Percentiles rank a stretch among this genome's conserved stretches.
Evolutionary conservation across 306 rosid genomes (phyloP).

Genomic region (Medicago lupulina): DNA sequence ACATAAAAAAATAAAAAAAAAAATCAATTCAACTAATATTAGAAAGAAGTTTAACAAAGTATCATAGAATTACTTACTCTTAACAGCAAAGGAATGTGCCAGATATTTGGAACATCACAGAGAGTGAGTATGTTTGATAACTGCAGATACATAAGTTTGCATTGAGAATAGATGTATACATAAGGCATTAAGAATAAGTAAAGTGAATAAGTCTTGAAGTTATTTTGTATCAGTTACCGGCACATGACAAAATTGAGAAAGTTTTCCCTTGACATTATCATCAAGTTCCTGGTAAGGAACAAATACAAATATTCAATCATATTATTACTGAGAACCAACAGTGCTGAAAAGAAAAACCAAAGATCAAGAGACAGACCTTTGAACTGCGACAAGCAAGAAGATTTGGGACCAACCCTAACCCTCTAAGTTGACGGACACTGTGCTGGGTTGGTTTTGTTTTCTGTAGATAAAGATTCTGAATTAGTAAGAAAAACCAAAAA

Average conservation of each 20-base stretch:
- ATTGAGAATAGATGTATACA: constrained; percentile 24
- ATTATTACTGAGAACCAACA: constrained; percentile 1
- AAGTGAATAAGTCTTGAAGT: constrained; percentile 30
- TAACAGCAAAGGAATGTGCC: constrained; percentile 92
- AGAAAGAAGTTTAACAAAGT: constrained; percentile 3
- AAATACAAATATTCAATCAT: constrained; percentile 20
- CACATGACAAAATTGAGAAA: constrained; percentile 89
- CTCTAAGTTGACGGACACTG: constrained; percentile 83
- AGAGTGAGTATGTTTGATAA: constrained; percentile 73
- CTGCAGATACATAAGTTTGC: constrained; percentile 50
- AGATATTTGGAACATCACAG: constrained; percentile 89
- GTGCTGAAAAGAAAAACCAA: constrained; percentile 22
- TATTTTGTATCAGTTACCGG: constrained; percentile 65
- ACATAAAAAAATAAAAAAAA: background rate
- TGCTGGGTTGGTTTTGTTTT: constrained; percentile 91
- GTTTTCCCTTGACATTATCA: constrained; percentile 69
- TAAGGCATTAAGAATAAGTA: constrained; percentile 13
- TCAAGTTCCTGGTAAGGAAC: constrained; percentile 67
- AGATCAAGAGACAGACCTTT: constrained; percentile 55
- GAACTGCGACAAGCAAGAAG: constrained; percentile 88
- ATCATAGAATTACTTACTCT: constrained; percentile 58
- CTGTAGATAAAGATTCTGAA: constrained; percentile 48
- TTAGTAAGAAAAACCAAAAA: background rate
- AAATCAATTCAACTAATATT: constrained; percentile 3
- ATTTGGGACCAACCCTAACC: constrained; percentile 76